Evolutionary conservation across 2,329 filamentous ascomycete genomes (phyloP).

Genomic region (Pseudogymnoascus sp.): DNA sequence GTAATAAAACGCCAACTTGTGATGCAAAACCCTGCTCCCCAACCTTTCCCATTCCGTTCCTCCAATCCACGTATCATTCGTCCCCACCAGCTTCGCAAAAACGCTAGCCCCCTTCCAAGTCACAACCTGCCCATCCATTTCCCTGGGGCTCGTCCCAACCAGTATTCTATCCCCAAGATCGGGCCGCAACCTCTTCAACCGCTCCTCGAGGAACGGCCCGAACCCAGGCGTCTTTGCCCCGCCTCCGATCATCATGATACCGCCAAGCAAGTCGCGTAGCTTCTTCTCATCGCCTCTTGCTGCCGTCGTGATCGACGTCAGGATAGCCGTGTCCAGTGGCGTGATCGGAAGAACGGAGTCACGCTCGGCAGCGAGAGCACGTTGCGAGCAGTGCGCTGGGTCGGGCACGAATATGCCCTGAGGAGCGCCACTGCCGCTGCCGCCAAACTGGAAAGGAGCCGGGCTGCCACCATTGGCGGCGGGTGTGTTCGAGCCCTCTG

Average conservation of each 20-base stretch:
- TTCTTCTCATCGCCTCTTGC: conserved; percentile 87
- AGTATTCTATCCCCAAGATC: conserved; percentile 53
- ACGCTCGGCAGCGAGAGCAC: conserved; percentile 55
- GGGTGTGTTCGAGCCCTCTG: conserved; percentile 66
- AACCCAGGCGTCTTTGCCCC: conserved; percentile 75
- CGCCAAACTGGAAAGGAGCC: conserved; percentile 18
- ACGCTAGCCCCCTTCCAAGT: conserved; percentile 97
- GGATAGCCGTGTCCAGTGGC: conserved; percentile 79
- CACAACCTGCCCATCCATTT: conserved; percentile 95
- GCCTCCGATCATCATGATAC: conserved; percentile 85
- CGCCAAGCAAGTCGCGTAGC: conserved; percentile 77
- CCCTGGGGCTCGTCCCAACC: conserved; percentile 66
- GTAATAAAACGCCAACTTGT: conserved; percentile 51
- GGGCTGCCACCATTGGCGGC: conserved; percentile 31
- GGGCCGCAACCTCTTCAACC: conserved; percentile 57
- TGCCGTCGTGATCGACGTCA: conserved; percentile 81
- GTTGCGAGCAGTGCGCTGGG: conserved; percentile 33
- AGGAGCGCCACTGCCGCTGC: conserved; percentile 25
- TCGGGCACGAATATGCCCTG: conserved; percentile 32
- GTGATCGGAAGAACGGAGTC: conserved; percentile 76
- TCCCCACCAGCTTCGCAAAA: conserved; percentile 75
- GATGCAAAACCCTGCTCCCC: conserved; percentile 71
- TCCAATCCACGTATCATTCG: conserved; percentile 93
- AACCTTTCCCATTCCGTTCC: conserved; percentile 80
- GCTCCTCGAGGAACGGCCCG: conserved; percentile 73